Conservation (phyloP, 148 eudicot genomes). For the Gaultheria prostrata region DNA sequence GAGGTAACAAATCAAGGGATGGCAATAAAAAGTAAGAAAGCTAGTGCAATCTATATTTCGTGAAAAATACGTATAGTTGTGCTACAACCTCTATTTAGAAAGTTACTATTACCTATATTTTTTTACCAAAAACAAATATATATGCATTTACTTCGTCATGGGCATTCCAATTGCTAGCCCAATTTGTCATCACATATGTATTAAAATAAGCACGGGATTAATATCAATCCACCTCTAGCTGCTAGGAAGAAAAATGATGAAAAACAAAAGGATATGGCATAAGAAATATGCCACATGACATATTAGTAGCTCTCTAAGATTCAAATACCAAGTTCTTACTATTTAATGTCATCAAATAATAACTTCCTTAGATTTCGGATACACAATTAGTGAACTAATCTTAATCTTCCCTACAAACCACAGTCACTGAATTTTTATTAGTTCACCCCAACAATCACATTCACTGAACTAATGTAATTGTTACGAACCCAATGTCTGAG, state of each 20-base stretch:
- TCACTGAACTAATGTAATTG: no score
- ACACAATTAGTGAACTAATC: neutral
- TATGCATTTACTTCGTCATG: neutral
- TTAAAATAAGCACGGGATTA: neutral
- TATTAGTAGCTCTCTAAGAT: neutral
- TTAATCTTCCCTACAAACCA: neutral
- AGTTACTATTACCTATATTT: neutral
- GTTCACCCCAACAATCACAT: neutral
- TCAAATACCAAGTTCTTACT: no score
- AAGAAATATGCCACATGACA: neutral
- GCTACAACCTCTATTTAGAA: no score
- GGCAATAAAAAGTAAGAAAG: neutral
- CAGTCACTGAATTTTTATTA: neutral
- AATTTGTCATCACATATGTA: neutral
- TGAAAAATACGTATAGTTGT: neutral
- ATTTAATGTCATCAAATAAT: neutral
- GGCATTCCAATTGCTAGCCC: neutral
- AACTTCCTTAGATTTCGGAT: neutral
- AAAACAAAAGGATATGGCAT: neutral
- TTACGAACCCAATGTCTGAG: no score
- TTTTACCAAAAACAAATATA: no score
- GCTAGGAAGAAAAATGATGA: neutral
- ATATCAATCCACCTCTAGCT: neutral
- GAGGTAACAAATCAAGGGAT: neutral
- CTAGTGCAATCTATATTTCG: neutral